Evolutionary conservation across 495 filamentous ascomycete genomes (phyloP).

Genomic region (Xylaria bambusicola): DNA sequence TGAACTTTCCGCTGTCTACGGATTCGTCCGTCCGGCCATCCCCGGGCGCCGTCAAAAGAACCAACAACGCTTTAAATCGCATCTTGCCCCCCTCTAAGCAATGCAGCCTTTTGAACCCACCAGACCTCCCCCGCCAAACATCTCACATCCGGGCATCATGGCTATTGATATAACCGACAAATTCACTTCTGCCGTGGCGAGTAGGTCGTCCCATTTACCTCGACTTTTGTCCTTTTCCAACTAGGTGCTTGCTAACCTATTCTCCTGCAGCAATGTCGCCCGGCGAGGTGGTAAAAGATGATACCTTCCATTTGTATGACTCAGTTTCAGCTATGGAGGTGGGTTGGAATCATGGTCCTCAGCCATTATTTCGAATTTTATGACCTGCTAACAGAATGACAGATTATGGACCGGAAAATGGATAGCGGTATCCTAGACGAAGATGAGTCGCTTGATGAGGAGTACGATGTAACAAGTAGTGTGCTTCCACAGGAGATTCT

Average conservation of each 20-base stretch:
- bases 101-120: constrained; percentile 25
- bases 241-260: constrained; percentile 16
- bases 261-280: constrained; percentile 62
- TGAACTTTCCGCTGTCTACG: background rate
- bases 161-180: constrained; percentile 76
- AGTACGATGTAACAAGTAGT: constrained; percentile 74
- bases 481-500: constrained; percentile 78
- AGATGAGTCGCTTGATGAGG: constrained; percentile 78
- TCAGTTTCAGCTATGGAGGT: constrained; percentile 94
- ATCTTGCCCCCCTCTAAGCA: too few species aligned
- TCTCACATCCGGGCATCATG: constrained; percentile 51
- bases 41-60: too few species aligned
- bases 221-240: background rate
- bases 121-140: constrained; percentile 34
- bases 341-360: constrained; percentile 3
- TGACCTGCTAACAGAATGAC: background rate
- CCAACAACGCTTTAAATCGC: too few species aligned
- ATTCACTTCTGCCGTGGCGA: constrained; percentile 68
- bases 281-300: constrained; percentile 92
- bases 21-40: too few species aligned
- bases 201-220: constrained; percentile 48
- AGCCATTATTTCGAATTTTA: background rate
- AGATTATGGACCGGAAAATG: constrained; percentile 99
- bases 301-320: constrained; percentile 88
- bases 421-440: constrained; percentile 82